phyloP scores from a whole-genome alignment of 1,284 basidiomycete species.

The Ceratobasidium sp. region DNA sequence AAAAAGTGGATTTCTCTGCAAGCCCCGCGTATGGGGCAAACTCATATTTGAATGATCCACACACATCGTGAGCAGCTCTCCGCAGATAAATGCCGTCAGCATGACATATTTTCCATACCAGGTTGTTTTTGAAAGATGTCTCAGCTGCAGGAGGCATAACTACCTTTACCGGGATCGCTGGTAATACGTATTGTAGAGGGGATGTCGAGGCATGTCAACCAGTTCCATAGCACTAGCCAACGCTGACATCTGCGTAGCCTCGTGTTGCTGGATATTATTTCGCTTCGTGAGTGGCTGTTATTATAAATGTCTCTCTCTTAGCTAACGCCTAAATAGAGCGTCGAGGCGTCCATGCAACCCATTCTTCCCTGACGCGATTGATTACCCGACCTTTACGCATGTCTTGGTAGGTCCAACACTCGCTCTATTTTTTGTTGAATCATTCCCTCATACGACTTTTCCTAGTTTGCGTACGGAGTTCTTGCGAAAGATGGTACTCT shows the following conservation, averaged over 20 bases:
- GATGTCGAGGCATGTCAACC: too few relatives aligned
- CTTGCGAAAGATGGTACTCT: slow-evolving; percentile 42
- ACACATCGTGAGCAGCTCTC: slow-evolving; percentile 35
- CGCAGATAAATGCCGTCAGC: not conserved
- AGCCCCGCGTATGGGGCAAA: slow-evolving; percentile 43
- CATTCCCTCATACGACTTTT: not conserved
- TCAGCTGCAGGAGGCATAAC: slow-evolving; percentile 28
- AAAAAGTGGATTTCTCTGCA: slow-evolving; percentile 28
- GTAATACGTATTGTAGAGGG: slow-evolving; percentile 35
- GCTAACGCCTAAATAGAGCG: slow-evolving; percentile 8
- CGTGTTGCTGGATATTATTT: slow-evolving; percentile 41
- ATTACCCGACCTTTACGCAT: slow-evolving; percentile 24
- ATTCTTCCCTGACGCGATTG: slow-evolving; percentile 29
- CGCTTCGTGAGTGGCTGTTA: slow-evolving; percentile 20
- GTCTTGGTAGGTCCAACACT: not conserved
- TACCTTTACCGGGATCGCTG: slow-evolving; percentile 17
- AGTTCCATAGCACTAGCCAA: too few relatives aligned
- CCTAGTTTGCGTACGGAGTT: slow-evolving; percentile 37
- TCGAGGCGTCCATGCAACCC: slow-evolving; percentile 30
- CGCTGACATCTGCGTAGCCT: too few relatives aligned
- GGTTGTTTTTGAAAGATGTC: slow-evolving; percentile 43
- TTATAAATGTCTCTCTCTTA: too few relatives aligned
- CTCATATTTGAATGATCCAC: slow-evolving; percentile 15
- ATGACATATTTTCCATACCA: not conserved
- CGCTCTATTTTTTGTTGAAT: not conserved